These are phyloP conservation scores for Triticum timopheevii DNA, from an alignment of 176 grass and related monocot species.

Conservation along the genomic window DNA sequence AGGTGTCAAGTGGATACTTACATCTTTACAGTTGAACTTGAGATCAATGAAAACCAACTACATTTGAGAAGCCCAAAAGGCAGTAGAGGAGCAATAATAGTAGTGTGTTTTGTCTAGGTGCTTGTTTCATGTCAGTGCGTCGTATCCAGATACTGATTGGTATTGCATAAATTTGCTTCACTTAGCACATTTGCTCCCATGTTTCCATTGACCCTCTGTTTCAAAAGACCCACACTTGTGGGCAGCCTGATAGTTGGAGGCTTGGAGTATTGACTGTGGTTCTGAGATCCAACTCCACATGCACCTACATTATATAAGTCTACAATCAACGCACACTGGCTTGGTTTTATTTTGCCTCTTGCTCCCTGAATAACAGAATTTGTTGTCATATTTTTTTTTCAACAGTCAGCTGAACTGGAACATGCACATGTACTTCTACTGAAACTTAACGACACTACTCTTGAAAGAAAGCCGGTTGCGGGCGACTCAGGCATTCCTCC, in stretches of 20 bases:
- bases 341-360: slow-evolving; percentile 8
- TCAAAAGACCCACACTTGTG: not conserved
- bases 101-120: not conserved
- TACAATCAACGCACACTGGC: not conserved
- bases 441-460: slow-evolving; percentile 31
- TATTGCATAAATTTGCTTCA: no score
- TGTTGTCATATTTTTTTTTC: not conserved
- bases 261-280: not conserved
- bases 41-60: not conserved
- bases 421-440: slow-evolving; percentile 36
- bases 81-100: not conserved
- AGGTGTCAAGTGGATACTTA: no score
- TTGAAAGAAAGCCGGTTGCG: slow-evolving; percentile 65
- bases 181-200: no score
- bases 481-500: no score
- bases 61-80: not conserved
- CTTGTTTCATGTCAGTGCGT: not conserved
- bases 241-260: not conserved
- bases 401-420: slow-evolving; percentile 66
- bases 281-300: slow-evolving; percentile 15
- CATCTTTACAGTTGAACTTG: no score
- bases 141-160: not conserved
- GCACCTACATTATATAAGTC: not conserved
- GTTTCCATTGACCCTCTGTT: not conserved
- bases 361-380: slow-evolving; percentile 5